These are phyloP conservation scores for Xylaria polymorpha DNA, from an alignment of 2,329 filamentous ascomycete genomes.

Conservation along the genomic window DNA sequence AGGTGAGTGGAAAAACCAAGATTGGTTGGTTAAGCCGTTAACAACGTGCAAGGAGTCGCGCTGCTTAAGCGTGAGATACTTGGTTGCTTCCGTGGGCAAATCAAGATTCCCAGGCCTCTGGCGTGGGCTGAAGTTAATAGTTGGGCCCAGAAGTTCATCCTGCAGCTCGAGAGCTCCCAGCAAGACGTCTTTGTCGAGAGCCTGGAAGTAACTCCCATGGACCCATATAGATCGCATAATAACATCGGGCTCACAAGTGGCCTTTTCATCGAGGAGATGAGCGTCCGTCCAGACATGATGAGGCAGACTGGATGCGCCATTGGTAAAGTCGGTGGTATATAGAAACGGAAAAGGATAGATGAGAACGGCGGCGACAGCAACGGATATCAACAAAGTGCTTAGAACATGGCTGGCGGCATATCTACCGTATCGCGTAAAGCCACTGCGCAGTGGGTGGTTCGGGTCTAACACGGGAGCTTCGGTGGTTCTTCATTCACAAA, in stretches of 20 bases:
- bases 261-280: constrained; percentile 67
- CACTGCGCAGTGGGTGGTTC: constrained; percentile 72
- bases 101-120: constrained; percentile 48
- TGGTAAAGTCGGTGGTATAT: constrained; percentile 76
- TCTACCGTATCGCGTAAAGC: constrained; percentile 76
- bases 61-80: constrained; percentile 56
- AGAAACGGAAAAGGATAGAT: constrained; percentile 82
- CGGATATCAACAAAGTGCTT: constrained; percentile 78
- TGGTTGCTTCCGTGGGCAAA: constrained; percentile 47
- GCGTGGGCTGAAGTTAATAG: constrained; percentile 65
- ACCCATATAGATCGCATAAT: constrained; percentile 86
- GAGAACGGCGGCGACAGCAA: constrained; percentile 74
- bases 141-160: constrained; percentile 73
- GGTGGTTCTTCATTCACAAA: constrained; percentile 68
- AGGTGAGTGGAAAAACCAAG: constrained; percentile 86
- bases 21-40: constrained; percentile 70
- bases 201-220: constrained; percentile 83
- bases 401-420: constrained; percentile 79
- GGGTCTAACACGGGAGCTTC: constrained; percentile 74
- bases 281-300: constrained; percentile 86
- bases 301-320: constrained; percentile 76
- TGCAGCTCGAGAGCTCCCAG: constrained; percentile 76
- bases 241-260: constrained; percentile 70
- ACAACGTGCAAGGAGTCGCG: constrained; percentile 68
- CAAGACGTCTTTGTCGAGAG: constrained; percentile 73